Base-by-base conservation (phyloP, 352 stramenopile species). In the Achlya hypogyna region DNA sequence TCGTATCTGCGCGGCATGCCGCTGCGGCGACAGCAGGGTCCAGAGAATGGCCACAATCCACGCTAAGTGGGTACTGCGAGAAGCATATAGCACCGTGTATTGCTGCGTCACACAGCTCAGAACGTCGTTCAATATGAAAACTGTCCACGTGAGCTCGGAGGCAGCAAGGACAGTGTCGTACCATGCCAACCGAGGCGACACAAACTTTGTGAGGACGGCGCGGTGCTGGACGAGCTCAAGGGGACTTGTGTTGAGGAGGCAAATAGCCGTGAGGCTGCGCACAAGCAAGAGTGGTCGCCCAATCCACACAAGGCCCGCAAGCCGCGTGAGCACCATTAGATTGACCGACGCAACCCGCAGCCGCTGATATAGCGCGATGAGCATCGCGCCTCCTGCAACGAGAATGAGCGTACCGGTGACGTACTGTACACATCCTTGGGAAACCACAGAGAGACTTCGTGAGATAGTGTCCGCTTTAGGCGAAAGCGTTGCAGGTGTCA, bases 71-170 rank as follows among this genome's bases (percentile, higher is more conserved):
- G 42, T 38, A 40, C 59, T 65, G 16, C 56, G 31, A 31, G 20
- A 28, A 6, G 59, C 34, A 29, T 65, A 65, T 10, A 51, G 20
- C 32, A 22, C 29, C 32, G 59, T 65, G 6, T 35, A 31, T 8
- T 65, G 5, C 18, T 29, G 59, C 18, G 59, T 65, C 20, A 65
- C 31, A 27, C 31, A 65, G 31, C 59, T 65, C 16, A 56, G 14
- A 2, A 25, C 43, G 32, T 65, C 59, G 47, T 65, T 65, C 10
- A 65, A 22, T 22, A 65, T 32, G n/a, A 58, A 65, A 25, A 65
- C 59, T 35, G 25, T 27, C 59, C 59, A 65, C 18, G 47, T 51
- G 8, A 65, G 59, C 42, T 65, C 59, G 29, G 18, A 34, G 18
- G 38, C 47, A 6, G 34, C 59, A 8, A 65, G 47, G 23, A 65